Evolutionary conservation across 495 filamentous ascomycete genomes (phyloP).

Genomic region (Aspergillus campestris): DNA sequence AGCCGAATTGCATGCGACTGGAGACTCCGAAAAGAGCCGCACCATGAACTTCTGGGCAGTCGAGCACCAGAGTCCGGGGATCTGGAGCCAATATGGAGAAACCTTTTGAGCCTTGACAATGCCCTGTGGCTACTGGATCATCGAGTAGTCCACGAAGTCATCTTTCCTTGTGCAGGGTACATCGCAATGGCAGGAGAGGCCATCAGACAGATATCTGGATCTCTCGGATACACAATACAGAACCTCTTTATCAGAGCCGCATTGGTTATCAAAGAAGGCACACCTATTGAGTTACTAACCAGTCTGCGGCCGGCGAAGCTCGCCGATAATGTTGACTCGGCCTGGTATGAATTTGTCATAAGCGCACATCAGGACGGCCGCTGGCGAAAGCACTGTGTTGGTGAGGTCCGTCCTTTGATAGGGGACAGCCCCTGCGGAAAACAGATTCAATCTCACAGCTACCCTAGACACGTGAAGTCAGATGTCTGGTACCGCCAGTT

Average conservation of each 20-base stretch:
- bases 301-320: constrained; percentile 20
- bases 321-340: constrained; percentile 23
- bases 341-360: constrained; percentile 40
- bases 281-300: constrained; percentile 23
- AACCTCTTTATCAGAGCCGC: constrained; percentile 16
- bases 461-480: constrained; percentile 2
- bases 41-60: constrained; percentile 37
- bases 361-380: constrained; percentile 21
- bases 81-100: constrained; percentile 39
- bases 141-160: constrained; percentile 19
- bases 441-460: neutral
- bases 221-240: constrained; percentile 13
- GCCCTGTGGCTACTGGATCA: constrained; percentile 41
- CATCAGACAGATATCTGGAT: constrained; percentile 25
- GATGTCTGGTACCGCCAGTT: constrained; percentile 19
- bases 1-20: constrained; percentile 32
- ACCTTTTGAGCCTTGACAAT: constrained; percentile 31
- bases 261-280: constrained; percentile 15
- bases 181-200: constrained; percentile 41
- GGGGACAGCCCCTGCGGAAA: neutral
- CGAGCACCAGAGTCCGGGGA: constrained; percentile 24
- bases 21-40: constrained; percentile 32
- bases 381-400: constrained; percentile 37
- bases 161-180: constrained; percentile 41
- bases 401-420: constrained; percentile 21